phyloP scores from a whole-genome alignment of 768 basidiomycete species.

The Tulasnella sp. region DNA sequence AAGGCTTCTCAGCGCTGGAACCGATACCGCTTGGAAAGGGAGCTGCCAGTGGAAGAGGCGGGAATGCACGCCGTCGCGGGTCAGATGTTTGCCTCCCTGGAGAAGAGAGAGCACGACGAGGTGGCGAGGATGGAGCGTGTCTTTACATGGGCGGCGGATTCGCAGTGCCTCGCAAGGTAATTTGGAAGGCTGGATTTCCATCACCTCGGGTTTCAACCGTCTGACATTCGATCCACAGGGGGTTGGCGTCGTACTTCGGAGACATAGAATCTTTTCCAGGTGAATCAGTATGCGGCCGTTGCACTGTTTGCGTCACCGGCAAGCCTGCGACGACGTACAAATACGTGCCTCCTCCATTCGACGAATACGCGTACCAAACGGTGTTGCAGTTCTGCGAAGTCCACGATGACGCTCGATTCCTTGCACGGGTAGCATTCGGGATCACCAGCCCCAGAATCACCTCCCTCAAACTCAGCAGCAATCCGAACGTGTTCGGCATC shows the following conservation, averaged over 20 bases:
- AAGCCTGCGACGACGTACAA: conserved; percentile 27
- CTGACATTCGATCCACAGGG: too few relatives aligned
- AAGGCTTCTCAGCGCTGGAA: conserved; percentile 33
- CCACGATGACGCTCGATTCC: conserved; percentile 38
- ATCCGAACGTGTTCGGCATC: conserved; percentile 35
- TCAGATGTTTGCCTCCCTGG: conserved; percentile 31
- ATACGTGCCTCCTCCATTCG: conserved; percentile 23
- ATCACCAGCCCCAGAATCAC: conserved; percentile 38
- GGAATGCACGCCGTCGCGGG: conserved; percentile 29
- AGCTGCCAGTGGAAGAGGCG: conserved; percentile 27
- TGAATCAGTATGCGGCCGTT: conserved; percentile 31
- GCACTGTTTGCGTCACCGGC: conserved; percentile 35
- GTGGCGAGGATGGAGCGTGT: conserved; percentile 32
- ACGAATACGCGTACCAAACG: conserved; percentile 25
- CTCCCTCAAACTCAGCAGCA: conserved; percentile 32
- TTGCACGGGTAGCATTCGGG: conserved; percentile 43
- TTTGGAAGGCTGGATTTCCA: conserved; percentile 1
- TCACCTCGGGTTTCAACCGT: too few relatives aligned
- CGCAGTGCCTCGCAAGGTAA: conserved; percentile 28
- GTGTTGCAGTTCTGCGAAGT: conserved; percentile 36
- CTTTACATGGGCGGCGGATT: conserved; percentile 30
- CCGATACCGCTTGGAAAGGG: conserved; percentile 30
- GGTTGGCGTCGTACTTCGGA: conserved; percentile 37
- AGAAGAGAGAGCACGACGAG: conserved; percentile 33
- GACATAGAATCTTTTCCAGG: conserved; percentile 32